A percentile compares a stretch with the other conserved stretches of the same genome.
Evolutionary conservation across 2,329 filamentous ascomycete genomes (phyloP).

Genomic region (Periconia sp.): DNA sequence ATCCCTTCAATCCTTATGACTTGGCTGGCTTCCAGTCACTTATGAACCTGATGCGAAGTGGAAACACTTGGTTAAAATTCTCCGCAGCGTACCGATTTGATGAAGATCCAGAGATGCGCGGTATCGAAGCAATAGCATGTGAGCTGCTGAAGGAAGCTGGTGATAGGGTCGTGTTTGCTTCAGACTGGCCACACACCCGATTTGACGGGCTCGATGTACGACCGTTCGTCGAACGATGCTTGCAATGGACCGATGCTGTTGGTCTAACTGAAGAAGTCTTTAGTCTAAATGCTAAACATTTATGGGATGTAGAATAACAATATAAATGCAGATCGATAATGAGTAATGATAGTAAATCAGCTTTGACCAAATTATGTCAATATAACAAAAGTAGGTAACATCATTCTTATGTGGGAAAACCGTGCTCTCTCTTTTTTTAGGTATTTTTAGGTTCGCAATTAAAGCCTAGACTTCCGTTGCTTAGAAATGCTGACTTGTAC

Average conservation of each 20-base stretch:
- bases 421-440: too few relatives aligned
- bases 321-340: too few relatives aligned
- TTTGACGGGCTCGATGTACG: conserved; percentile 63
- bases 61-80: conserved; percentile 63
- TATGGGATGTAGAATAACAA: too few relatives aligned
- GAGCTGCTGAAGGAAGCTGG: conserved; percentile 49
- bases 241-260: conserved; percentile 58
- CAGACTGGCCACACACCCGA: conserved; percentile 70
- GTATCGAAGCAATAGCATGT: conserved; percentile 56
- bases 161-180: conserved; percentile 62
- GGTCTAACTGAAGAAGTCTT: conserved; percentile 60
- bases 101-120: conserved; percentile 50
- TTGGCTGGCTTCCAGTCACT: conserved; percentile 59
- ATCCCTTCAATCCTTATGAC: conserved; percentile 39
- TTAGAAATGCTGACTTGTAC: too few relatives aligned
- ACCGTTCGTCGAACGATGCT: conserved; percentile 60
- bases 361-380: too few relatives aligned
- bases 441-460: too few relatives aligned
- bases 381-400: too few relatives aligned
- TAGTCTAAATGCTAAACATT: conserved; percentile 60
- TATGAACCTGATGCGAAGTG: conserved; percentile 53
- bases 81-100: conserved; percentile 65
- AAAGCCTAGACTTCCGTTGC: too few relatives aligned
- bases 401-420: too few relatives aligned
- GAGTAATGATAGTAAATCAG: too few relatives aligned